Evolutionary conservation across 2,329 filamentous ascomycete species (phyloP).

Genomic region (Nannizzia gypsea): DNA sequence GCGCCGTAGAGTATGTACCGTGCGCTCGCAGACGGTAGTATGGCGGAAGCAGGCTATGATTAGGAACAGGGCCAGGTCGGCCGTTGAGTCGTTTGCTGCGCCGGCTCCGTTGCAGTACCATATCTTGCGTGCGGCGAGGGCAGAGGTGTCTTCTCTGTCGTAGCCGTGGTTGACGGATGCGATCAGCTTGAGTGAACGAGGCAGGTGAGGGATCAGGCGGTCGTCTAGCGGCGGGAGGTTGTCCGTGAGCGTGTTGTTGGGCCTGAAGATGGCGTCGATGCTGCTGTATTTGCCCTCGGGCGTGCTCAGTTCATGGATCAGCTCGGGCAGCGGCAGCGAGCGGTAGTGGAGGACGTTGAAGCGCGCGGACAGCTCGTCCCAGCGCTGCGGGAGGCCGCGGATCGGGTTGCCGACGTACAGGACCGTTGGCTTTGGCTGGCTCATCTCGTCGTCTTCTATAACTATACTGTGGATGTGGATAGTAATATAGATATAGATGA

Average conservation of each 20-base stretch:
- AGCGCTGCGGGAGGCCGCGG: constrained; percentile 6
- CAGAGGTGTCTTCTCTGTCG: constrained; percentile 13
- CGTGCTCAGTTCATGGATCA: constrained; percentile 9
- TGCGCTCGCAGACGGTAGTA: constrained; percentile 12
- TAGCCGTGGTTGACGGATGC: constrained; percentile 14
- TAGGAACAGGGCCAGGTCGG: constrained; percentile 13
- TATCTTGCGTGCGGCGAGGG: constrained; percentile 11
- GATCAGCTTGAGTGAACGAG: constrained; percentile 11
- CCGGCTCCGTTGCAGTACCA: constrained; percentile 15
- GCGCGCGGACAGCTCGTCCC: constrained; percentile 10
- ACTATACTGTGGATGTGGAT: not conserved
- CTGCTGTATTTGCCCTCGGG: constrained; percentile 11
- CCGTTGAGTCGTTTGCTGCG: constrained; percentile 13
- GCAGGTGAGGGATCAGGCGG: constrained; percentile 13
- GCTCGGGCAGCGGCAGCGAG: constrained; percentile 9
- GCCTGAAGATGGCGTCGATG: constrained; percentile 14
- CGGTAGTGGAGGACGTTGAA: constrained; percentile 13
- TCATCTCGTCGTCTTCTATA: not conserved
- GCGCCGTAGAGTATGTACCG: constrained; percentile 7
- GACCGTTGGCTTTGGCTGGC: constrained; percentile 13
- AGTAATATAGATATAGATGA: too few relatives aligned
- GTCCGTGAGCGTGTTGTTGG: constrained; percentile 7
- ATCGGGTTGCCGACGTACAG: constrained; percentile 14
- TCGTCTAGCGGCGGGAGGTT: constrained; percentile 11
- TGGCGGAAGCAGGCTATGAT: constrained; percentile 13